Conservation (phyloP, 805 yeast species). For the Ogataea dorogensis region DNA sequence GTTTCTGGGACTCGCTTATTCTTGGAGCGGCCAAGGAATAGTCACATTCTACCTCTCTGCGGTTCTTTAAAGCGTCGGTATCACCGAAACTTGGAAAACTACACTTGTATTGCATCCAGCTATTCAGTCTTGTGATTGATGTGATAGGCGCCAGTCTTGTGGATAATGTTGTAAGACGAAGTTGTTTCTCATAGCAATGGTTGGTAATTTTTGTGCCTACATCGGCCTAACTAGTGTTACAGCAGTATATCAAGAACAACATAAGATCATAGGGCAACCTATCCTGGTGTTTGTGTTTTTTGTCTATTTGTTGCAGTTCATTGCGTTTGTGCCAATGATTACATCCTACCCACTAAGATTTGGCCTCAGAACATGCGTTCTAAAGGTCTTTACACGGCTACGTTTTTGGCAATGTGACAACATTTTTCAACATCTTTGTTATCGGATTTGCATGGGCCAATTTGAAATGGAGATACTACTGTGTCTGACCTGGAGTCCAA, state of each 20-base stretch:
- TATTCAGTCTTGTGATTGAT: constrained; percentile 41
- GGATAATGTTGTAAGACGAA: constrained; percentile 35
- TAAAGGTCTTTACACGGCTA: constrained; percentile 50
- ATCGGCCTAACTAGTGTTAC: constrained; percentile 46
- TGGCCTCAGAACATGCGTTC: constrained; percentile 57
- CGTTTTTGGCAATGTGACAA: constrained; percentile 11
- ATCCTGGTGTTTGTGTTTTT: constrained; percentile 18
- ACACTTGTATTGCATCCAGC: constrained; percentile 46
- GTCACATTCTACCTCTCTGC: constrained; percentile 42
- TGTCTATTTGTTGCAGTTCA: constrained; percentile 39
- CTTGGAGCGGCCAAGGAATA: constrained; percentile 44
- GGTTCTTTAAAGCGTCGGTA: constrained; percentile 53
- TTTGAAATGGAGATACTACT: constrained; percentile 37
- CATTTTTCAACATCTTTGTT: constrained; percentile 22
- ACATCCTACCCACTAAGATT: constrained; percentile 43
- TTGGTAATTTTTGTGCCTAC: constrained; percentile 38
- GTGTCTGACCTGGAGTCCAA: constrained; percentile 35
- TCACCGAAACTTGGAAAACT: constrained; percentile 43
- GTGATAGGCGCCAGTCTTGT: constrained; percentile 30
- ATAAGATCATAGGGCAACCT: constrained; percentile 14
- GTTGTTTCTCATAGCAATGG: constrained; percentile 34
- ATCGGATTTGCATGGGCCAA: constrained; percentile 38
- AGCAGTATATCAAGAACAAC: constrained; percentile 27
- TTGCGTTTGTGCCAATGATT: constrained; percentile 46
- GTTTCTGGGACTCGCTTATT: constrained; percentile 34